These are phyloP conservation scores for Arachnomyces sp. DNA, from an alignment of 2,329 filamentous ascomycete species.

Conservation along the genomic window DNA sequence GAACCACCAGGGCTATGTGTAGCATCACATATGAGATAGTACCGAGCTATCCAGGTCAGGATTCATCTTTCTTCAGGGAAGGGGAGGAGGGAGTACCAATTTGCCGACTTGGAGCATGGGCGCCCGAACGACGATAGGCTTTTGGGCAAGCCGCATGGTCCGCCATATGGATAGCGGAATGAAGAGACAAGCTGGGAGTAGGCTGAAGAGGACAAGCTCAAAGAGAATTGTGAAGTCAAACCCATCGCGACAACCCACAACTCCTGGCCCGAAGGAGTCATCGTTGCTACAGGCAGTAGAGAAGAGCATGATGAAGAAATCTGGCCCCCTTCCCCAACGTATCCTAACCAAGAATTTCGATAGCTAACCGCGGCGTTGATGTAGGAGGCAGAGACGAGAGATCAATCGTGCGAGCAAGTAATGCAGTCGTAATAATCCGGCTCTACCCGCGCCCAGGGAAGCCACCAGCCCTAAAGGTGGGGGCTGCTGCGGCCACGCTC, in stretches of 20 bases:
- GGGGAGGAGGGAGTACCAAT: neutral
- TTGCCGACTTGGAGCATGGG: neutral
- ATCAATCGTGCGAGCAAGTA: no score
- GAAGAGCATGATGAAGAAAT: no score
- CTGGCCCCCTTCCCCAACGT: no score
- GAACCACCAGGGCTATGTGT: slow-evolving; percentile 18
- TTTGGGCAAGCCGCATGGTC: slow-evolving; percentile 13
- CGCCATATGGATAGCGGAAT: slow-evolving; percentile 15
- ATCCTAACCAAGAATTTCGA: no score
- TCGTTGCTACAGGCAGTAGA: neutral
- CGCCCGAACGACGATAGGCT: slow-evolving; percentile 1
- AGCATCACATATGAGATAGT: slow-evolving; percentile 8
- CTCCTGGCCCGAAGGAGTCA: slow-evolving; percentile 4
- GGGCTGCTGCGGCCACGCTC: no score
- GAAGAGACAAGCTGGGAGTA: slow-evolving; percentile 18
- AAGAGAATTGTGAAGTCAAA: slow-evolving; percentile 29
- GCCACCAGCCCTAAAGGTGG: no score
- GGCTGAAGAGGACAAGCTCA: slow-evolving; percentile 23
- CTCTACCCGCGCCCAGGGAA: no score
- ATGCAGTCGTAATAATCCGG: no score
- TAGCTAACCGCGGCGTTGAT: no score
- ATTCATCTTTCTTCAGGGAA: neutral
- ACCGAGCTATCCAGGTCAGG: slow-evolving; percentile 6
- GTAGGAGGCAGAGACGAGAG: no score
- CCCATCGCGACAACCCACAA: slow-evolving; percentile 9